phyloP scores from a whole-genome alignment of 306 rosid species.

The Pyrus communis region DNA sequence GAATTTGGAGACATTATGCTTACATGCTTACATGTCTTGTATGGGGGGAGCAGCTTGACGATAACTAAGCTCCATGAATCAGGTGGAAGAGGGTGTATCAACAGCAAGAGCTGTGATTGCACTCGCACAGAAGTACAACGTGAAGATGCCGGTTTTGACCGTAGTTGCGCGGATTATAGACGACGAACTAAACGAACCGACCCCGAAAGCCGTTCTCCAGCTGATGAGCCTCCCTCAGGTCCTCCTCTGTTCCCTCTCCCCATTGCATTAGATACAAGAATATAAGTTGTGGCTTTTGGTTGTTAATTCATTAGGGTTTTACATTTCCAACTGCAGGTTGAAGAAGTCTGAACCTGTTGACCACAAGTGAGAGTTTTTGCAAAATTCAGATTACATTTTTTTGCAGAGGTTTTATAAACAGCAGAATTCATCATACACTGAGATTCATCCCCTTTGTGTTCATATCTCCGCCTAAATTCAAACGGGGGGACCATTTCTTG shows the following conservation, averaged over 20 bases:
- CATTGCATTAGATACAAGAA: neutral
- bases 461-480: neutral
- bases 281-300: neutral
- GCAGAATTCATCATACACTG: conserved; percentile 19
- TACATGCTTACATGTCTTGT: conserved; percentile 65
- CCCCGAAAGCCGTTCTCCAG: neutral
- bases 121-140: conserved; percentile 75
- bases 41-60: conserved; percentile 78
- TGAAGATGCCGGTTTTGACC: conserved; percentile 93
- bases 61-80: conserved; percentile 71
- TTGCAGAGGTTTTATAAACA: neutral
- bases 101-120: conserved; percentile 97
- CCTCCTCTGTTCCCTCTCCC: neutral
- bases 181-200: conserved; percentile 30
- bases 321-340: conserved; percentile 30
- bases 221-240: conserved; percentile 94
- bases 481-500: conserved; percentile 24
- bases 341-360: conserved; percentile 37
- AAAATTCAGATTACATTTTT: neutral
- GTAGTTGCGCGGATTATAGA: conserved; percentile 91
- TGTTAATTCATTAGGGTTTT: neutral
- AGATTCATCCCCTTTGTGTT: conserved; percentile 1
- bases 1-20: conserved; percentile 96
- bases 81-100: conserved; percentile 96
- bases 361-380: neutral